Base-by-base conservation (phyloP, 1,284 basidiomycete genomes). In the Inonotus obliquus region DNA sequence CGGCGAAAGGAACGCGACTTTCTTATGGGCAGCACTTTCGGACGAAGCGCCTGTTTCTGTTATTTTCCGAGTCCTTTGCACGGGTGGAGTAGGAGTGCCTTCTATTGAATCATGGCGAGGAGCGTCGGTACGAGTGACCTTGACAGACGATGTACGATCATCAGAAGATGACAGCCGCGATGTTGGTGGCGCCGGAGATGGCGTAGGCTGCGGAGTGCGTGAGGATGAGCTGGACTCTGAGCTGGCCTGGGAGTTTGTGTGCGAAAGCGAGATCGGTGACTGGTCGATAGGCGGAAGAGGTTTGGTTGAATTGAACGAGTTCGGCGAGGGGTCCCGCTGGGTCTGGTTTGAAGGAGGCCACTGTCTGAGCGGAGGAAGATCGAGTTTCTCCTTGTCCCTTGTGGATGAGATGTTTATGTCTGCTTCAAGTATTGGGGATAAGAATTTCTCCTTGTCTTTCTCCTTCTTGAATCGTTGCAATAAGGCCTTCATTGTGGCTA, bases 1-100 rank as follows among this genome's bases (percentile, higher is more conserved):
- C 45, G 89, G 89, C 25, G 89, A 91, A 68, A 89, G 80, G 75
- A 92, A 92, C 25, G 90, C 90, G 57, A 92, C 90, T 75, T 91
- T 91, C 78, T 92, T 92, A 69, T 83, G 83, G 32, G 82, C 76
- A 65, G 45, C 45, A 29, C 45, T 84, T 63, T 67, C 73, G 29
- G 65, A 49, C 39, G 59, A 60, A 23, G 57, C 84, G 51, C 57
- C 65, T 67, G 45, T 75, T 67, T 83, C 80, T 54, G 77, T 75
- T 45, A 74, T 74, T 72, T 83, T 87, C 68, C 83, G 80, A 21
- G 81, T 81, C 67, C 74, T 80, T 38, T 81, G 78, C 29, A 76
- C 78, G 54, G 80, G 70, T 9, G 53, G 77, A 56, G 86, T 84
- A 49, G 47, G n/a, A 45, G 56, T 48, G n/a, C 47, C 51, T 19